Evolutionary conservation across 805 yeast genomes (phyloP).

Genomic region (Phaffomyces thermotolerans): DNA sequence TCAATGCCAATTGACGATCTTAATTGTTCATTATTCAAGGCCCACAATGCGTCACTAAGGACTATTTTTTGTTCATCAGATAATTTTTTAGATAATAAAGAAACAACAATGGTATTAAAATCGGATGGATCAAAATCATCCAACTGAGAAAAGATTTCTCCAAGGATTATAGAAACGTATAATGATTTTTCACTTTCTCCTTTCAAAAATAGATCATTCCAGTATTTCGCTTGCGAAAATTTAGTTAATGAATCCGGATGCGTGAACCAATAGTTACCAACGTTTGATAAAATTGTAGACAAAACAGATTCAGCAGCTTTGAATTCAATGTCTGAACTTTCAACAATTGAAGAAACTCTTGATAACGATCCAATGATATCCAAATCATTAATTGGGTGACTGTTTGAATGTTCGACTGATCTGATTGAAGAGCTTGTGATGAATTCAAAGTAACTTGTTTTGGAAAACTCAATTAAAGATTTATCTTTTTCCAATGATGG

Average conservation of each 20-base stretch:
- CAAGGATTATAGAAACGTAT: slow-evolving; percentile 27
- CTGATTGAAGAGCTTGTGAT: slow-evolving; percentile 26
- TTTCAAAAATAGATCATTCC: slow-evolving; percentile 21
- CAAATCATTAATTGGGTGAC: slow-evolving; percentile 36
- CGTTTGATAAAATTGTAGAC: slow-evolving; percentile 33
- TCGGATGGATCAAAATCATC: slow-evolving; percentile 11
- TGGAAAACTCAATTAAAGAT: slow-evolving; percentile 11
- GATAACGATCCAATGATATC: slow-evolving; percentile 42
- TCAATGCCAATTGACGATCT: slow-evolving; percentile 5
- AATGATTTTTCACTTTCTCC: slow-evolving; percentile 18
- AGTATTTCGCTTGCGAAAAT: slow-evolving; percentile 22
- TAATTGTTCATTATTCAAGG: slow-evolving; percentile 11
- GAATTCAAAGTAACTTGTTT: slow-evolving; percentile 29
- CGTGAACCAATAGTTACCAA: slow-evolving; percentile 34
- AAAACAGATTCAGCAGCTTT: slow-evolving; percentile 23
- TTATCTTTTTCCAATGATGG: slow-evolving; percentile 10
- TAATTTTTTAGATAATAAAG: background rate
- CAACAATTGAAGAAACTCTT: slow-evolving; percentile 29
- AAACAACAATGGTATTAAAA: slow-evolving; percentile 8
- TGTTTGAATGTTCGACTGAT: slow-evolving; percentile 22
- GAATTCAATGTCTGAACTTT: slow-evolving; percentile 18
- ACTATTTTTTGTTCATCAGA: slow-evolving; percentile 16
- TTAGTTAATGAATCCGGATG: slow-evolving; percentile 11
- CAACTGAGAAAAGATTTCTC: slow-evolving; percentile 31
- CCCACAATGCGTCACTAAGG: slow-evolving; percentile 25